phyloP scores from a whole-genome alignment of 1,284 basidiomycete species.

The Gomphus bonarii region DNA sequence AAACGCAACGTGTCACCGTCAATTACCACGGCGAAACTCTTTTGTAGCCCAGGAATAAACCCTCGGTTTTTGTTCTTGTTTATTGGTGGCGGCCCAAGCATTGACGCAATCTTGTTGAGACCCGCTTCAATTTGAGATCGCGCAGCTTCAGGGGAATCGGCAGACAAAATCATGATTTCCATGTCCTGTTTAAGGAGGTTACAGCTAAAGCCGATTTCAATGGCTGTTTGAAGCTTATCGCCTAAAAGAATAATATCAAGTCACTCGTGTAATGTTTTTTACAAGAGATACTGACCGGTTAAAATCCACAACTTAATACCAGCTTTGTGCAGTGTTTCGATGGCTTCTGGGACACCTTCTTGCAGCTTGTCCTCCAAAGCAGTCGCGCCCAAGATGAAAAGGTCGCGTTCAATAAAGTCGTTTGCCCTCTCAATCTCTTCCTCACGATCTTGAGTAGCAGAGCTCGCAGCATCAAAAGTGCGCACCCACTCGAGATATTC shows the following conservation, averaged over 20 bases:
- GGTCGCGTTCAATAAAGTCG: slow-evolving; percentile 73
- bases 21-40: slow-evolving; percentile 88
- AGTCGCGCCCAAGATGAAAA: slow-evolving; percentile 85
- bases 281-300: slow-evolving; percentile 44
- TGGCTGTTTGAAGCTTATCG: slow-evolving; percentile 96
- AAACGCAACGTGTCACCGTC: slow-evolving; percentile 89
- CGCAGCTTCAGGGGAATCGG: slow-evolving; percentile 67
- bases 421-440: slow-evolving; percentile 86
- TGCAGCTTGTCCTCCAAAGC: slow-evolving; percentile 96
- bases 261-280: slow-evolving; percentile 7
- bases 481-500: slow-evolving; percentile 81
- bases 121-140: slow-evolving; percentile 87
- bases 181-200: slow-evolving; percentile 86
- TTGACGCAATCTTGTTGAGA: slow-evolving; percentile 87
- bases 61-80: slow-evolving; percentile 36
- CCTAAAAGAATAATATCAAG: slow-evolving; percentile 33
- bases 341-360: slow-evolving; percentile 93
- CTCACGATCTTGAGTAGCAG: slow-evolving; percentile 70
- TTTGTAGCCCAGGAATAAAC: slow-evolving; percentile 55
- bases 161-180: slow-evolving; percentile 95
- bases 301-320: slow-evolving; percentile 98
- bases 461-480: slow-evolving; percentile 73
- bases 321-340: slow-evolving; percentile 83
- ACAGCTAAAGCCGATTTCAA: slow-evolving; percentile 92
- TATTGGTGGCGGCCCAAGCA: slow-evolving; percentile 50